These are phyloP conservation scores for Ophioceras dolichostomum DNA, from an alignment of 2,329 filamentous ascomycete genomes.

Conservation along the genomic window DNA sequence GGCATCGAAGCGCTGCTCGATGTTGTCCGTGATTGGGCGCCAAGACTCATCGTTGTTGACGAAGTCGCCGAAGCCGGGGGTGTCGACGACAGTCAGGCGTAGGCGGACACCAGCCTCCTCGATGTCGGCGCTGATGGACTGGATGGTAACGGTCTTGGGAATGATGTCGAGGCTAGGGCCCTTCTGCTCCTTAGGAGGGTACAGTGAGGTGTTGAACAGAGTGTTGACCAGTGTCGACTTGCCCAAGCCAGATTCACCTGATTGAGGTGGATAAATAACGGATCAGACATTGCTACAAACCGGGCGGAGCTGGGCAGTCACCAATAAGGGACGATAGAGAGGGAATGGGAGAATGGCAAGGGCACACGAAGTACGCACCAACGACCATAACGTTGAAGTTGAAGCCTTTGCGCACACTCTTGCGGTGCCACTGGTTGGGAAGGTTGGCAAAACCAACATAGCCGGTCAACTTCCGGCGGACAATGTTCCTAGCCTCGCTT, in stretches of 20 bases:
- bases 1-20: constrained; percentile 96
- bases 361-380: constrained; percentile 54
- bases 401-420: constrained; percentile 99
- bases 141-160: constrained; percentile 92
- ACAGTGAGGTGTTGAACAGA: constrained; percentile 97
- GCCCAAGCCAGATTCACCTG: constrained; percentile 97
- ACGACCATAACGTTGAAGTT: constrained; percentile 99
- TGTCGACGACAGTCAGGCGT: constrained; percentile 92
- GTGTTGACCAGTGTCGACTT: constrained; percentile 99
- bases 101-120: constrained; percentile 97
- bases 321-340: too few relatives aligned
- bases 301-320: too few relatives aligned
- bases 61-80: constrained; percentile 95
- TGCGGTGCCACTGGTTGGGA: constrained; percentile 99
- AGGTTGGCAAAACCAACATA: constrained; percentile 98
- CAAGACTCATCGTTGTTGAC: constrained; percentile 99
- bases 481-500: constrained; percentile 81
- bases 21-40: constrained; percentile 98
- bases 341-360: background rate
- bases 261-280: too few relatives aligned
- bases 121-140: constrained; percentile 92
- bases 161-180: constrained; percentile 95
- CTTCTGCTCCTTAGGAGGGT: constrained; percentile 97
- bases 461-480: constrained; percentile 93
- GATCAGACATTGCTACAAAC: too few relatives aligned